Conservation (phyloP, 179 eudicot genomes). For the Actinidia arguta region DNA sequence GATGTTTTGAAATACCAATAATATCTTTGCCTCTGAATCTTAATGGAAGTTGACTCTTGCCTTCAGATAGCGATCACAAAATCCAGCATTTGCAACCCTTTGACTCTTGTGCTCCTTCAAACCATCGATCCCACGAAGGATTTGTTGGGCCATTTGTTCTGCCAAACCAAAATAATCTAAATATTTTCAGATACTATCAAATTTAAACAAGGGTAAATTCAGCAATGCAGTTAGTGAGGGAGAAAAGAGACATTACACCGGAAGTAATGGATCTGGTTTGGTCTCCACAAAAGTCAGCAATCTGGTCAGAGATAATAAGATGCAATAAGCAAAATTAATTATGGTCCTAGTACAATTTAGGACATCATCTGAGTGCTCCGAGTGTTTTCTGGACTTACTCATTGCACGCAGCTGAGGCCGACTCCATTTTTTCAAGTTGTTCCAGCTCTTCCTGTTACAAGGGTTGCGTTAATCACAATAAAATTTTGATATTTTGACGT, state of each 20-base stretch:
- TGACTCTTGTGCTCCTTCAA: slow-evolving; percentile 70
- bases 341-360: background rate
- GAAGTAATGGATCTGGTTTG: slow-evolving; percentile 83
- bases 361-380: background rate
- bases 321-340: background rate
- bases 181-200: background rate
- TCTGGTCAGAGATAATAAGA: slow-evolving; percentile 30
- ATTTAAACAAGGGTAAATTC: background rate
- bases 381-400: slow-evolving; percentile 55
- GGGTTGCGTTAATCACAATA: background rate
- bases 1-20: background rate
- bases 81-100: slow-evolving; percentile 70
- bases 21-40: background rate
- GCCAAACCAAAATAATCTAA: background rate
- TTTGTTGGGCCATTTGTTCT: slow-evolving; percentile 56
- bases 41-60: background rate
- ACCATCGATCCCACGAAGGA: slow-evolving; percentile 82
- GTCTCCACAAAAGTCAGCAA: slow-evolving; percentile 52
- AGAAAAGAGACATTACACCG: slow-evolving; percentile 47
- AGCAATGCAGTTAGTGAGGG: no score
- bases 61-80: slow-evolving; percentile 32
- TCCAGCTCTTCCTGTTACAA: slow-evolving; percentile 73
- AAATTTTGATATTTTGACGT: no score
- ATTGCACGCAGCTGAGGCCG: slow-evolving; percentile 67
- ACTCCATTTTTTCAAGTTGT: slow-evolving; percentile 61